Conservation (phyloP, 805 yeast genomes). For the Debaryomyces prosopidis region DNA sequence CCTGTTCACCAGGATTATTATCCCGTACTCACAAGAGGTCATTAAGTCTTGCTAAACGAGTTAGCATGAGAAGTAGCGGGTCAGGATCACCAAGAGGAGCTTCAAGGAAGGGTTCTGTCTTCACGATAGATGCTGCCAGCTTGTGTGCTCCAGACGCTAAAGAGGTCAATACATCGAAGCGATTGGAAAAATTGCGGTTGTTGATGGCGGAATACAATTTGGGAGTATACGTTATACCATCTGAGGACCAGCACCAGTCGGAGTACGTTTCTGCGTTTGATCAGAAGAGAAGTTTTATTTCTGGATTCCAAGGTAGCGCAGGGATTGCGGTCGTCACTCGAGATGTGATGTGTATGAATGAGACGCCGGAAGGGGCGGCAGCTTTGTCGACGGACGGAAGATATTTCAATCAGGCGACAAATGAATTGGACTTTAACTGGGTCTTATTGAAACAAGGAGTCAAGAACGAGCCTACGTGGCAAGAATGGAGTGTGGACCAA, state of each 20-base stretch:
- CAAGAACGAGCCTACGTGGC: conserved; percentile 53
- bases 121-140: conserved; percentile 41
- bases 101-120: conserved; percentile 41
- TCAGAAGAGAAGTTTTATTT: conserved; percentile 55
- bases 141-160: conserved; percentile 43
- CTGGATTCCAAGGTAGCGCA: conserved; percentile 63
- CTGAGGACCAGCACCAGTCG: conserved; percentile 66
- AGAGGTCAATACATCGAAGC: conserved; percentile 60
- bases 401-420: conserved; percentile 57
- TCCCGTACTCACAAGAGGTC: conserved; percentile 67
- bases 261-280: conserved; percentile 57
- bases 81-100: conserved; percentile 24
- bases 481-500: conserved; percentile 54
- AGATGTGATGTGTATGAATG: conserved; percentile 51
- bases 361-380: conserved; percentile 54
- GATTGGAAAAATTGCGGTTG: conserved; percentile 62
- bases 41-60: conserved; percentile 49
- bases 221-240: conserved; percentile 58
- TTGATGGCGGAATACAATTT: conserved; percentile 49
- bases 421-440: conserved; percentile 65
- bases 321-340: conserved; percentile 61
- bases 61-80: conserved; percentile 27
- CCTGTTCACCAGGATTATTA: conserved; percentile 80
- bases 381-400: conserved; percentile 62
- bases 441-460: conserved; percentile 52